A percentile compares a stretch with the other conserved stretches of the same genome.
Evolutionary conservation across 2,329 filamentous ascomycete genomes (phyloP).

Genomic region (Trichoderma oligosporum): DNA sequence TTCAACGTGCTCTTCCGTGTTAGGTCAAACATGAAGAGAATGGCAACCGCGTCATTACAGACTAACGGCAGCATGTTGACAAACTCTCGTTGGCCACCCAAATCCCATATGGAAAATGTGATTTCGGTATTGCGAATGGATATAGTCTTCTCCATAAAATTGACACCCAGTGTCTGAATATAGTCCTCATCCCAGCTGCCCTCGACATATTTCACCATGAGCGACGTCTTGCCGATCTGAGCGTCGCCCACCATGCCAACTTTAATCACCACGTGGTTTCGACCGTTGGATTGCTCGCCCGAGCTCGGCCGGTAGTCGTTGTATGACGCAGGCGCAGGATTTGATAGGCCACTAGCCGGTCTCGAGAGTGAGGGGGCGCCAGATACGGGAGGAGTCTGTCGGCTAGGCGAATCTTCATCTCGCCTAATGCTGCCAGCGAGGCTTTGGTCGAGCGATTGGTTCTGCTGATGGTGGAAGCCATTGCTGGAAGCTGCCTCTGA

Average conservation of each 20-base stretch:
- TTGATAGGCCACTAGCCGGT: slow-evolving; percentile 54
- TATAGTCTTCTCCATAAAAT: slow-evolving; percentile 99
- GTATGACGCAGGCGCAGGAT: slow-evolving; percentile 38
- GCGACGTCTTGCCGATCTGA: slow-evolving; percentile 96
- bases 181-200: slow-evolving; percentile 99
- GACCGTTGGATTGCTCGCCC: slow-evolving; percentile 42
- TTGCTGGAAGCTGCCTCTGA: slow-evolving; percentile 39
- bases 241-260: slow-evolving; percentile 99
- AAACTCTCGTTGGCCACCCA: slow-evolving; percentile 96
- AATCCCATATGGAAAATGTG: slow-evolving; percentile 98
- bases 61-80: slow-evolving; percentile 99
- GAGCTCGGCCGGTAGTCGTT: slow-evolving; percentile 45
- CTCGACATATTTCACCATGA: slow-evolving; percentile 99
- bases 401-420: slow-evolving; percentile 42
- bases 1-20: slow-evolving; percentile 97
- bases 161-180: slow-evolving; percentile 96
- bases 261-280: slow-evolving; percentile 90
- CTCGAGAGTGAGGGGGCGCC: slow-evolving; percentile 47
- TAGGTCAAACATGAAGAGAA: slow-evolving; percentile 99
- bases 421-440: slow-evolving; percentile 39
- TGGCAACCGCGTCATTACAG: slow-evolving; percentile 97
- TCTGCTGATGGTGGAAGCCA: slow-evolving; percentile 41
- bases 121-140: slow-evolving; percentile 99
- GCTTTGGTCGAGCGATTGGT: slow-evolving; percentile 50
- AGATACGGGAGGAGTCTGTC: slow-evolving; percentile 47